Evolutionary conservation across 2,329 filamentous ascomycete genomes (phyloP), one percentile per base, ranked within the genome.

Genomic region (Bipolaris sorokiniana): DNA sequence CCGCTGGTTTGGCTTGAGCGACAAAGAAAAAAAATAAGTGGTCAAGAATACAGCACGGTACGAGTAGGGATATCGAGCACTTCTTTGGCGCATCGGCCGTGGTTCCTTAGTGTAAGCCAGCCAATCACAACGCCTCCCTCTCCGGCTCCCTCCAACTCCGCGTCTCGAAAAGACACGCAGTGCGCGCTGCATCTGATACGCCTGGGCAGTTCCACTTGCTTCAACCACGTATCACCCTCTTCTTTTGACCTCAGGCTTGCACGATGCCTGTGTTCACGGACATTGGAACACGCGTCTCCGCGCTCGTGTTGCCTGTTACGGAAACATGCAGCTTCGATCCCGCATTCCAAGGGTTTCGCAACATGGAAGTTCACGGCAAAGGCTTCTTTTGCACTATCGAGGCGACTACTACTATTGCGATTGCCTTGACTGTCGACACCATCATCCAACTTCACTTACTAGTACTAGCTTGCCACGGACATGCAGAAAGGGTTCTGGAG

Each of bases 211-310:
- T 60, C 34, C 49, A 31, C 58, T 47, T 70, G 67, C 67, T 59
- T 69, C 66, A 69, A 55, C 36, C 61, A 59, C 65, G 67, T 72
- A 57, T 72, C 68, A 68, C 40, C 57, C 59, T 36, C 52, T 37
- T 42, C 52, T 44, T 61, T n/a, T 51, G 58, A 56, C 55, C 51
- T 49, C 54, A 52, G 54, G 33, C 48, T 41, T 48, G 52, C 57
- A 56, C 55, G 48, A 61, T 41, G 61, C 58, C 56, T 49, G 53
- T 48, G 48, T 56, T 37, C 56, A 48, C 37, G 28, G 18, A 40
- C 37, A 48, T 48, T 28, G 26, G 51, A 56, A 37, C 51, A 59
- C 56, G 54, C 59, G 56, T 58, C 53, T 47, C 46, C 18, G 41
- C 53, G 58, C 51, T 31, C 15, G 46, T 38, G 55, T 58, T 52